These are phyloP conservation scores for Cyberlindnera samutprakarnensis DNA, from an alignment of 805 yeast species.

Conservation along the genomic window DNA sequence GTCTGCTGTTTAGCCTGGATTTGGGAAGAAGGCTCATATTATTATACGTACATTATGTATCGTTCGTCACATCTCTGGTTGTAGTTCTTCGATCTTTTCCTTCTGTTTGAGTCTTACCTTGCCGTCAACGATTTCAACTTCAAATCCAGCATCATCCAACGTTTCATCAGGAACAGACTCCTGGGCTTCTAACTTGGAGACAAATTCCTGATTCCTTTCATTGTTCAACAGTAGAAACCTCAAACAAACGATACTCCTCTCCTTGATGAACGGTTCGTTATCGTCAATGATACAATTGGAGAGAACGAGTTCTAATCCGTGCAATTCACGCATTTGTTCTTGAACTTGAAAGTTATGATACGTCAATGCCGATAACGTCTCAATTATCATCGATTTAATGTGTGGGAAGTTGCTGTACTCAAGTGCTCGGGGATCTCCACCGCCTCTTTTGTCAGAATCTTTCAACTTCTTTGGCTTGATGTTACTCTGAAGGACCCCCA, in stretches of 20 bases:
- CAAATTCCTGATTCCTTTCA: slow-evolving; percentile 63
- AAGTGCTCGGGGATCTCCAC: slow-evolving; percentile 1
- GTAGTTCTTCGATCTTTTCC: slow-evolving; percentile 7
- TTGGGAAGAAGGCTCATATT: no score
- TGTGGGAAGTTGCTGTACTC: slow-evolving; percentile 46
- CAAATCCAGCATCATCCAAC: slow-evolving; percentile 69
- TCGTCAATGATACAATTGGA: slow-evolving; percentile 82
- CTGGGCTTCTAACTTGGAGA: slow-evolving; percentile 70
- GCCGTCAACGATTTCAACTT: slow-evolving; percentile 67
- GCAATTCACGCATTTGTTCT: slow-evolving; percentile 54
- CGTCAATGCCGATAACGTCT: slow-evolving; percentile 52
- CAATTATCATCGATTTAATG: slow-evolving; percentile 59
- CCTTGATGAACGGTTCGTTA: slow-evolving; percentile 83
- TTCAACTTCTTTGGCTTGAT: slow-evolving; percentile 24
- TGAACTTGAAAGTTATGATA: slow-evolving; percentile 50
- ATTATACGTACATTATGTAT: not conserved
- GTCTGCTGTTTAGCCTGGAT: no score
- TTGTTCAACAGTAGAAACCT: slow-evolving; percentile 62
- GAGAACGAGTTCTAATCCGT: slow-evolving; percentile 64
- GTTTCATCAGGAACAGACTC: slow-evolving; percentile 51
- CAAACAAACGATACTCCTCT: slow-evolving; percentile 73
- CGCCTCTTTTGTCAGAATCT: slow-evolving; percentile 11
- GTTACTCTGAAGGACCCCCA: slow-evolving; percentile 27
- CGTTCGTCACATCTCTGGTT: not conserved
- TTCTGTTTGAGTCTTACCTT: slow-evolving; percentile 46